phyloP scores from a whole-genome alignment of 192 early-diverging fungal species.

The Backusella circina region DNA sequence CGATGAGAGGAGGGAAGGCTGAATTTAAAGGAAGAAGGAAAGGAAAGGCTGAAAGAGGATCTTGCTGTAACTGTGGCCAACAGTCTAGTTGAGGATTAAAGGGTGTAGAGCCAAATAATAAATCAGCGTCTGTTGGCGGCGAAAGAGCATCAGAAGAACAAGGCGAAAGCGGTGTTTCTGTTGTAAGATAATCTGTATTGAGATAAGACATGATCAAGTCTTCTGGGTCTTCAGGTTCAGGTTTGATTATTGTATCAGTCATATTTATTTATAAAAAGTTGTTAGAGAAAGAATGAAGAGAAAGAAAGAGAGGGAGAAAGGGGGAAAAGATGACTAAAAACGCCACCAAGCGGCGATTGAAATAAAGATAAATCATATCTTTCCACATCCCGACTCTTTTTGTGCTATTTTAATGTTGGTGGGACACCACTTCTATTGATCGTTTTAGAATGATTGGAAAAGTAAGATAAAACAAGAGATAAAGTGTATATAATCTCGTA shows the following conservation, averaged over 20 bases:
- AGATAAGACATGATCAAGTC: conserved; percentile 30
- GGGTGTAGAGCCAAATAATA: not conserved
- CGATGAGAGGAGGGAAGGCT: not conserved
- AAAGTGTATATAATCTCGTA: no score
- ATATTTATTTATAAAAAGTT: not conserved
- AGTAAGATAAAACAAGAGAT: no score
- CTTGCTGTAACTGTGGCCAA: not conserved
- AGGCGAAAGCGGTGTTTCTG: not conserved
- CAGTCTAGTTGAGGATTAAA: not conserved
- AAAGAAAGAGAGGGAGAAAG: not conserved
- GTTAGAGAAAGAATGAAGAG: not conserved
- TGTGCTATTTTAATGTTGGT: no score
- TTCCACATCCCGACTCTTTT: no score
- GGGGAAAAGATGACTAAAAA: no score
- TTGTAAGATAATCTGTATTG: conserved; percentile 22
- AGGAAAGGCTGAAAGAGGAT: not conserved
- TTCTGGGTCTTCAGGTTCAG: conserved; percentile 22
- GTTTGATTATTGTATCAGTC: not conserved
- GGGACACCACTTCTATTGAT: no score
- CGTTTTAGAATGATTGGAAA: no score
- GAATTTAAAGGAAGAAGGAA: not conserved
- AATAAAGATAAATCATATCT: no score
- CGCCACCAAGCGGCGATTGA: no score
- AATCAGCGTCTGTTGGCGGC: not conserved
- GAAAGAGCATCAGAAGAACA: not conserved